A percentile compares a stretch with the other conserved stretches of the same genome.
phyloP scores from a whole-genome alignment of 1,284 basidiomycete species.

The Naganishia albida region DNA sequence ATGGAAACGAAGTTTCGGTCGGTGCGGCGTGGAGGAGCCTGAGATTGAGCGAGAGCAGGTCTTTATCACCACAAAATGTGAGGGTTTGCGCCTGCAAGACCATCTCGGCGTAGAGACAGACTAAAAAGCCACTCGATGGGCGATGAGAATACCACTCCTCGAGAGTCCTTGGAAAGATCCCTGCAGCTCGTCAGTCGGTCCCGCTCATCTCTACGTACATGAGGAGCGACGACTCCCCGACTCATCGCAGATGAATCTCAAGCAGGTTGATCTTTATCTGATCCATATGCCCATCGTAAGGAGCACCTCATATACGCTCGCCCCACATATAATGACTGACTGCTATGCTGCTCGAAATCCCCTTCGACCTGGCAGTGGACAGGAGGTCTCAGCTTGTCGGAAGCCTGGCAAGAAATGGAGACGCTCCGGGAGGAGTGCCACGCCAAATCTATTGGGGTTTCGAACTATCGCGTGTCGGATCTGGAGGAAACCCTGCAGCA shows the following conservation, averaged over 20 bases:
- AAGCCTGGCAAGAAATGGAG: slow-evolving; percentile 70
- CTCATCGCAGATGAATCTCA: slow-evolving; percentile 61
- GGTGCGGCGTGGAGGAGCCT: slow-evolving; percentile 58
- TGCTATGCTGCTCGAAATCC: too few species aligned
- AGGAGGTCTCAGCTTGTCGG: slow-evolving; percentile 51
- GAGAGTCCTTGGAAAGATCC: slow-evolving; percentile 42
- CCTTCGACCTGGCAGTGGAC: slow-evolving; percentile 57
- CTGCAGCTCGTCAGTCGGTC: slow-evolving; percentile 41
- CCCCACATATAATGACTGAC: too few species aligned
- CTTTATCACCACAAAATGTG: slow-evolving; percentile 59
- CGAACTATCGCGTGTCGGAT: slow-evolving; percentile 72
- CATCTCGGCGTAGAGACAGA: too few species aligned
- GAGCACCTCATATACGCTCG: too few species aligned
- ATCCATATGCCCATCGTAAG: slow-evolving; percentile 64
- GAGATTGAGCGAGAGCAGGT: slow-evolving; percentile 58
- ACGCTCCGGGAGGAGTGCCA: slow-evolving; percentile 66
- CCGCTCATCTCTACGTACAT: neutral
- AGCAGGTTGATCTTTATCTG: slow-evolving; percentile 68
- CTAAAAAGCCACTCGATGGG: neutral
- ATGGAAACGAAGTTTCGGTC: slow-evolving; percentile 58
- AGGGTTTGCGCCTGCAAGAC: neutral
- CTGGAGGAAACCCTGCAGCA: slow-evolving; percentile 64
- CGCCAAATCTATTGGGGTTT: slow-evolving; percentile 77
- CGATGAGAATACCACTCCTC: slow-evolving; percentile 30
- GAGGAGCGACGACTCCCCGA: too few species aligned